A percentile compares a stretch with the other conserved stretches of the same genome.
phyloP scores from a whole-genome alignment of 805 yeast genomes.

The Suhomyces sp. region DNA sequence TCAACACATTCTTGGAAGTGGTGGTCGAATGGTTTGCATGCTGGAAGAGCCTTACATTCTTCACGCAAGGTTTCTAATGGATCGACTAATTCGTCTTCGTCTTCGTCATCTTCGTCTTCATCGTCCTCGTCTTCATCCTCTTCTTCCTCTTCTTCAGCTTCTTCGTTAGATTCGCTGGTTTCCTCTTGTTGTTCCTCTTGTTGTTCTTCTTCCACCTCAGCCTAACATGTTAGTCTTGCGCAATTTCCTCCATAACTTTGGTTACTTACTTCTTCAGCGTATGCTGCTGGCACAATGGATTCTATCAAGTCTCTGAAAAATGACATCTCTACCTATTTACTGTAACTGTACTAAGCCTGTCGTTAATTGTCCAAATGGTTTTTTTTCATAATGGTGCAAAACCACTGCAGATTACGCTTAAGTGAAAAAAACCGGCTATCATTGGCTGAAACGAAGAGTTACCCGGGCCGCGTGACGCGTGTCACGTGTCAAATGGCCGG shows the following conservation, averaged over 20 bases:
- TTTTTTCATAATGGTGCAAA: slow-evolving; percentile 8
- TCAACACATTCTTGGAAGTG: slow-evolving; percentile 94
- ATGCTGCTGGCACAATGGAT: slow-evolving; percentile 75
- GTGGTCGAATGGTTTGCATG: slow-evolving; percentile 73
- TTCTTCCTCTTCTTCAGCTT: slow-evolving; percentile 33
- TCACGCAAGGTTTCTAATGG: slow-evolving; percentile 37
- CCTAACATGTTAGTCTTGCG: slow-evolving; percentile 18
- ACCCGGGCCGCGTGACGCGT: neutral
- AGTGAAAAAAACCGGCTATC: slow-evolving; percentile 25
- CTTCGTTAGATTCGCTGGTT: slow-evolving; percentile 15
- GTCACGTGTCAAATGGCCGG: neutral
- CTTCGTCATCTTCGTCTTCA: slow-evolving; percentile 64
- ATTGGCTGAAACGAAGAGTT: slow-evolving; percentile 20
- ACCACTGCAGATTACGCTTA: slow-evolving; percentile 7
- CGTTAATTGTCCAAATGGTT: slow-evolving; percentile 1
- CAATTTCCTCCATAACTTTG: neutral
- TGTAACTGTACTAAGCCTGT: neutral
- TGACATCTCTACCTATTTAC: slow-evolving; percentile 29
- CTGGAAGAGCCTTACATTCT: slow-evolving; percentile 65
- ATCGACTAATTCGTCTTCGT: slow-evolving; percentile 61
- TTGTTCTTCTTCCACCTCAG: slow-evolving; percentile 25
- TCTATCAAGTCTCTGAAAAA: slow-evolving; percentile 75
- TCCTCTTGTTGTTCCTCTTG: slow-evolving; percentile 23
- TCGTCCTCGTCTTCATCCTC: slow-evolving; percentile 53
- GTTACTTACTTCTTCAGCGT: slow-evolving; percentile 67